Conservation (phyloP, 345 rosid species). For the Dovyalis caffra region DNA sequence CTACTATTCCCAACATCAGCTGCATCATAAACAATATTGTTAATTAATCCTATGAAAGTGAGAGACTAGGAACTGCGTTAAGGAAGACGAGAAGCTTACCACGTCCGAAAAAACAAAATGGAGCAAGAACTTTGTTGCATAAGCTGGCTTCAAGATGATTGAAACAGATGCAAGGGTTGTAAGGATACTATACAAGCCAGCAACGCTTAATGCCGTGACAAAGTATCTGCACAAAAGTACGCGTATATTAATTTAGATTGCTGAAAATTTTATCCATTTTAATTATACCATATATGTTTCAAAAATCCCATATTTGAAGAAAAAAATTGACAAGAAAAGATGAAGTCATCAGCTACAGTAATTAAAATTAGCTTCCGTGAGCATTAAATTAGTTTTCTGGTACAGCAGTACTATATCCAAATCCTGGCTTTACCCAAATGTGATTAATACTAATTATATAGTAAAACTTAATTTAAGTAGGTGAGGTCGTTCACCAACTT, state of each 20-base stretch:
- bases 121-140: slow-evolving; percentile 36
- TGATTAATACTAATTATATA: no score
- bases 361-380: no score
- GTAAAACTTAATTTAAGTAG: no score
- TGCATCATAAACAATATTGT: slow-evolving; percentile 19
- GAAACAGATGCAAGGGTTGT: slow-evolving; percentile 50
- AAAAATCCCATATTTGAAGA: no score
- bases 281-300: neutral
- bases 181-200: slow-evolving; percentile 57
- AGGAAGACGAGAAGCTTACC: slow-evolving; percentile 40
- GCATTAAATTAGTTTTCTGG: no score
- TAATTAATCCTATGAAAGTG: no score
- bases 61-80: no score
- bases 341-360: no score
- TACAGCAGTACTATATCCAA: no score
- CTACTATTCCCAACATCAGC: slow-evolving; percentile 71
- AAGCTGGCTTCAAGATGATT: slow-evolving; percentile 37
- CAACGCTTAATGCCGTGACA: slow-evolving; percentile 55
- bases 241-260: neutral
- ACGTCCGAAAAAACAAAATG: slow-evolving; percentile 44
- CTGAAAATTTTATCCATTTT: neutral
- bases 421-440: no score
- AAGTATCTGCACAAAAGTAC: slow-evolving; percentile 50
- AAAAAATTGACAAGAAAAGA: no score
- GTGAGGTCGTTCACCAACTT: slow-evolving; percentile 8